phyloP scores from a whole-genome alignment of 805 yeast species.

The Torulaspora franciscae region DNA sequence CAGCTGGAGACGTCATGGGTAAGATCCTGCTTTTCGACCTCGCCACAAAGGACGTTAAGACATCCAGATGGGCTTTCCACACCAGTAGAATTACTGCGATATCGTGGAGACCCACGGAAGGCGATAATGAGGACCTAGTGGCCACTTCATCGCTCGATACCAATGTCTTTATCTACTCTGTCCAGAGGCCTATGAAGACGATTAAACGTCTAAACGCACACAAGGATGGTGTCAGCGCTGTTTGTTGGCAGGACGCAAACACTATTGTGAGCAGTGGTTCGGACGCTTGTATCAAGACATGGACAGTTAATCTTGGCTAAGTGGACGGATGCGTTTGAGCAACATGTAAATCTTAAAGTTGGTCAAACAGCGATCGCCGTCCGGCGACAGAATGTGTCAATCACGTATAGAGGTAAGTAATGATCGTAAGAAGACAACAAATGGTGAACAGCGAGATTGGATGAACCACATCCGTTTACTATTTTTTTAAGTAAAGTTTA shows the following conservation, averaged over 20 bases:
- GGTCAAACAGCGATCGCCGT: too few relatives aligned
- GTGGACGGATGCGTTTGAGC: not conserved
- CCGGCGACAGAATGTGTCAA: too few relatives aligned
- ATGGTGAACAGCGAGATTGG: too few relatives aligned
- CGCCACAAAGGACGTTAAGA: conserved; percentile 50
- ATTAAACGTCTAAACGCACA: conserved; percentile 75
- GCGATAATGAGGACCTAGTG: conserved; percentile 47
- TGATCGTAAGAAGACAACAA: too few relatives aligned
- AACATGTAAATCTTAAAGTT: too few relatives aligned
- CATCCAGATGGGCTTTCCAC: conserved; percentile 95
- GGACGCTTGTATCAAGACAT: conserved; percentile 74
- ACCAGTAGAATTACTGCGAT: conserved; percentile 74
- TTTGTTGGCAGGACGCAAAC: conserved; percentile 56
- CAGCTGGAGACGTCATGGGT: conserved; percentile 84
- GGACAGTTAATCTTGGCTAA: conserved; percentile 42
- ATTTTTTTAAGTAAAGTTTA: too few relatives aligned
- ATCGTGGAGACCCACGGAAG: conserved; percentile 51
- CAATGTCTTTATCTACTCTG: conserved; percentile 72
- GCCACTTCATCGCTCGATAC: conserved; percentile 84
- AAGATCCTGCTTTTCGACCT: conserved; percentile 71
- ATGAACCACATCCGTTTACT: too few relatives aligned
- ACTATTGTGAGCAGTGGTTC: conserved; percentile 66
- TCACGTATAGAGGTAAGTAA: too few relatives aligned
- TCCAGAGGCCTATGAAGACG: conserved; percentile 70
- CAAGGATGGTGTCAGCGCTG: conserved; percentile 76